Percentiles rank a stretch among this genome's conserved stretches.
These are phyloP conservation scores for Lolium multiflorum DNA, from an alignment of 176 grass and related monocot species.

Conservation along the genomic window DNA sequence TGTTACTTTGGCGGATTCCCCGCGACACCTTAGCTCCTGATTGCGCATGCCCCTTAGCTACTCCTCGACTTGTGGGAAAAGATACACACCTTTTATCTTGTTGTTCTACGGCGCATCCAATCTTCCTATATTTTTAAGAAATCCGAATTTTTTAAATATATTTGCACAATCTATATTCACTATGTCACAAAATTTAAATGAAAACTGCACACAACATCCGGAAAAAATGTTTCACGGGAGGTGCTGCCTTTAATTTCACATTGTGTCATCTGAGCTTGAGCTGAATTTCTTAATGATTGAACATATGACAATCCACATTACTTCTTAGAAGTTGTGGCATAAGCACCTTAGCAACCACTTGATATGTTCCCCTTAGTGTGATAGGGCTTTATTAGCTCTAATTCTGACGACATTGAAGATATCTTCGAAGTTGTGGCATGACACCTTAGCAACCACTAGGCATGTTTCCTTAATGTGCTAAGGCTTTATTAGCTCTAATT, in stretches of 20 bases:
- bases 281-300: background rate
- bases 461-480: background rate
- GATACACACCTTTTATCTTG: background rate
- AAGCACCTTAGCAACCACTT: background rate
- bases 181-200: background rate
- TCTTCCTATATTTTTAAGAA: background rate
- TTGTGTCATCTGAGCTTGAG: background rate
- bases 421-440: background rate
- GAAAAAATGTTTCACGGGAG: too few relatives aligned
- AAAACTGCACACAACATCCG: background rate
- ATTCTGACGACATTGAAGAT: too few relatives aligned
- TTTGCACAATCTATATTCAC: too few relatives aligned
- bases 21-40: too few relatives aligned
- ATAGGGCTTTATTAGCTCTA: background rate
- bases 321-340: background rate
- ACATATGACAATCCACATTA: background rate
- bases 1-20: too few relatives aligned
- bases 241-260: background rate
- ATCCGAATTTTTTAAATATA: background rate
- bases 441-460: background rate
- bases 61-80: background rate
- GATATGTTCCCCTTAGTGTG: background rate
- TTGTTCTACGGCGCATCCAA: background rate
- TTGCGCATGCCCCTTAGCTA: background rate
- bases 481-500: background rate